Conservation (phyloP, 257 asterid genomes). For the Petunia axillaris region DNA sequence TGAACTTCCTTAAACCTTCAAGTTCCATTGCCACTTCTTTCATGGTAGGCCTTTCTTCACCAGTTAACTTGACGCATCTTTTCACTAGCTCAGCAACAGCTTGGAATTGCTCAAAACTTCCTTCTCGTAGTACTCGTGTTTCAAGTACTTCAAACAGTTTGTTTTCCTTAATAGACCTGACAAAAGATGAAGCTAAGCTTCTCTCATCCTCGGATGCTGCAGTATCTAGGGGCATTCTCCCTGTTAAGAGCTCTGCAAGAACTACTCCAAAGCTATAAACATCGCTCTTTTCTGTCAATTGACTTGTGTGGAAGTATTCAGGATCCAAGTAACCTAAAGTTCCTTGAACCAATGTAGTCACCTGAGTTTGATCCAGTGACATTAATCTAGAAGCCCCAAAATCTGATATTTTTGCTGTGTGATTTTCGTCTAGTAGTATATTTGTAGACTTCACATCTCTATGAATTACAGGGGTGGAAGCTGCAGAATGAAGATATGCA, state of each 20-base stretch:
- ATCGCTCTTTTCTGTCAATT: constrained; percentile 1
- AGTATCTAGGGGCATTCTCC: background rate
- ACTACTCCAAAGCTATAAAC: background rate
- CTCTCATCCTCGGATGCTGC: background rate
- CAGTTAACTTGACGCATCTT: background rate
- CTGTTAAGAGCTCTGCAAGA: constrained; percentile 19
- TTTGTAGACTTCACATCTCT: constrained; percentile 8
- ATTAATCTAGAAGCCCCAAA: constrained; percentile 21
- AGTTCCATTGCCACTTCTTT: constrained; percentile 11
- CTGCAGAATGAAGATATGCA: constrained; percentile 26
- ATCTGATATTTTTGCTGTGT: constrained; percentile 20
- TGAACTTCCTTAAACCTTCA: constrained; percentile 18
- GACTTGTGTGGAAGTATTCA: constrained; percentile 16
- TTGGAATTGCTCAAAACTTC: constrained; percentile 11
- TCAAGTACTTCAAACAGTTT: constrained; percentile 1
- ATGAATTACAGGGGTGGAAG: constrained; percentile 24
- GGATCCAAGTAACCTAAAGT: constrained; percentile 21
- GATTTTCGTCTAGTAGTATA: background rate
- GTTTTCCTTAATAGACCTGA: constrained; percentile 1
- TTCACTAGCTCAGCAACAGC: constrained; percentile 3
- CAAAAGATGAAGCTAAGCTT: constrained; percentile 10
- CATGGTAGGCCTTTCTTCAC: constrained; percentile 23
- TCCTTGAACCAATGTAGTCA: constrained; percentile 24
- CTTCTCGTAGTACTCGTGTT: background rate
- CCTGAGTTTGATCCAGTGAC: constrained; percentile 15